Base-by-base conservation (phyloP, 441 rosid species). In the Aquilaria agallochum region DNA sequence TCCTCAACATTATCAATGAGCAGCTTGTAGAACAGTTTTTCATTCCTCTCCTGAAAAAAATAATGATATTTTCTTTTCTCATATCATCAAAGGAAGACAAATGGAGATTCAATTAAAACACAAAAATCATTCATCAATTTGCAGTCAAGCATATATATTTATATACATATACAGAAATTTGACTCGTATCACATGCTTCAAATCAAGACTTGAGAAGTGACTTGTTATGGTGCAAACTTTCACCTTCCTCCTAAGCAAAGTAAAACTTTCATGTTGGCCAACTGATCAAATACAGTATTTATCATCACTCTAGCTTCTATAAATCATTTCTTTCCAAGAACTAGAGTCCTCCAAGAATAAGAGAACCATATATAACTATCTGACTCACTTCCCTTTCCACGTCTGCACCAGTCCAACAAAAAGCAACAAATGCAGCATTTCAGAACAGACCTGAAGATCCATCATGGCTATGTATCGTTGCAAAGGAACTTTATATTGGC, bases 1-100 rank as follows among this genome's bases (percentile, higher is more conserved):
- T 95, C 99, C 86, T 95, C 97, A 13, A 95, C 97, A 50, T 95
- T 86, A 64, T 91, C 99, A 8, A 95, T 76, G 72, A 95, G 78
- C 63, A 91, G 94, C 82, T 91, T 95, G 70, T 95, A 95, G 71
- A 95, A 95, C 58, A 95, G 71, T 75, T 88, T 86, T 74, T 89
- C 94, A 72, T 95, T 95, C 78, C 92, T 83, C 80, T 92, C 98
- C 97, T 87, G 87, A 12, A 78, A 62, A 73, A 64, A 56, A 60
- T 15, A 51, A 52, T 7, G 9, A 30, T 4, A 58, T 36, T 36
- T 36, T 8, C 42, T 4, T 36, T 36, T 36, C 42, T 2, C 7
- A 45, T 46, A 51, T 45, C 42, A 62, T 9, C 12, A 13, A 51
- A 62, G 32, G 44, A 58, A 4, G 11, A 11, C 31, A 31, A 33